Conservation (phyloP, 495 filamentous ascomycete species). For the Lepidopterella palustris region DNA sequence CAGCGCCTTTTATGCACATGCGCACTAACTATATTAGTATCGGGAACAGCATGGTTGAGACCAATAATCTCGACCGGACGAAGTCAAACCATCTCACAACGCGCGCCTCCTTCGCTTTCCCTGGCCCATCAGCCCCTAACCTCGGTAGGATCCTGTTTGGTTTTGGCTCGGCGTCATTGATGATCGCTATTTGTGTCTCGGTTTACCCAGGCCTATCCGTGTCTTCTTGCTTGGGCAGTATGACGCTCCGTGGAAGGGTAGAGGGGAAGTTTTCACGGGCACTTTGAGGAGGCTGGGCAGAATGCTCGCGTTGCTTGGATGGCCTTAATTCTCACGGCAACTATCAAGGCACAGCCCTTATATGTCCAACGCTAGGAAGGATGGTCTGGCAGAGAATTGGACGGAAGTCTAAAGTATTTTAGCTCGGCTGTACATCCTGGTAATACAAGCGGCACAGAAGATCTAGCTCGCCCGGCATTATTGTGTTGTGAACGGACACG, state of each 20-base stretch:
- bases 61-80: neutral
- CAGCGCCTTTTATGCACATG: neutral
- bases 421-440: neutral
- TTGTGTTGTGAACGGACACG: slow-evolving; percentile 2
- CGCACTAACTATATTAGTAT: neutral
- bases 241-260: neutral
- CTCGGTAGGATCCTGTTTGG: neutral
- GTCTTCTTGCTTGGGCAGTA: neutral
- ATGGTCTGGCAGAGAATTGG: neutral
- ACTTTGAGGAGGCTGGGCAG: neutral
- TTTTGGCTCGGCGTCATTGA: neutral
- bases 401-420: neutral
- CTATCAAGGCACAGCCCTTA: neutral
- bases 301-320: neutral
- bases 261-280: neutral
- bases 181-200: neutral
- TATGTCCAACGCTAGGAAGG: neutral
- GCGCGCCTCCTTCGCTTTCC: neutral
- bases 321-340: neutral
- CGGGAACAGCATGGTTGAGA: neutral
- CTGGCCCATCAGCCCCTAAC: neutral
- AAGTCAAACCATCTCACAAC: neutral
- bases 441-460: neutral
- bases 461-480: neutral
- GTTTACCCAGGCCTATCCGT: neutral